Evolutionary conservation across 164 flowering plant genomes (phyloP).

Genomic region (Protea cynaroides): DNA sequence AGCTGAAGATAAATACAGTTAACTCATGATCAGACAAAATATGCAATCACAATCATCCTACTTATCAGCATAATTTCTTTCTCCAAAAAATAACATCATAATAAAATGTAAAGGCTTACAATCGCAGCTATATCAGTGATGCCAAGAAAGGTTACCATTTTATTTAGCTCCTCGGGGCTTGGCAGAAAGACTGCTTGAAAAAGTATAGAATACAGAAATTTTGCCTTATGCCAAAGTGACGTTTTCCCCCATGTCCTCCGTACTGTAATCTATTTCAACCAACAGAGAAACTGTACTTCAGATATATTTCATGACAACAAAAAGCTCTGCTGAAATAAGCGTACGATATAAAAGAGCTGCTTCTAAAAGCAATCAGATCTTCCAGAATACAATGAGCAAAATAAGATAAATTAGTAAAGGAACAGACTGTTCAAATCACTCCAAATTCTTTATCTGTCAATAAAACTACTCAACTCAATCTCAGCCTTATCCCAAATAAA

Average conservation of each 20-base stretch:
- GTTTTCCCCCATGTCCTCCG: constrained; percentile 88
- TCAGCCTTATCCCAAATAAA: too few relatives aligned
- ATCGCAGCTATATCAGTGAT: not conserved
- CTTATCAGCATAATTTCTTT: constrained; percentile 1
- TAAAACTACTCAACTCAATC: too few relatives aligned
- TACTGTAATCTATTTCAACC: constrained; percentile 58
- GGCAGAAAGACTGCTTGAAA: constrained; percentile 83
- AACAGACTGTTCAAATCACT: too few relatives aligned
- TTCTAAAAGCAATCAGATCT: constrained; percentile 1
- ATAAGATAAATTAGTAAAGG: not conserved
- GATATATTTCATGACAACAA: not conserved
- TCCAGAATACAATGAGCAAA: not conserved
- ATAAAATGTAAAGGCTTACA: not conserved
- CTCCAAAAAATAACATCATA: not conserved
- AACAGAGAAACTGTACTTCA: constrained; percentile 6
- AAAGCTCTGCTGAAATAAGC: not conserved
- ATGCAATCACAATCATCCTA: not conserved
- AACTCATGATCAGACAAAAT: not conserved
- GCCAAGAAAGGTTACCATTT: constrained; percentile 45
- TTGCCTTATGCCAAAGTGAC: constrained; percentile 88
- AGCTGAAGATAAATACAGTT: constrained; percentile 39
- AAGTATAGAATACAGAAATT: constrained; percentile 50
- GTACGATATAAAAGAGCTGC: not conserved
- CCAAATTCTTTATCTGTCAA: too few relatives aligned
- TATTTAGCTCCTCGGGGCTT: constrained; percentile 63